A percentile compares a stretch with the other conserved stretches of the same genome.
Conservation (phyloP, 1,284 basidiomycete genomes). For the Rhodotorula glutinis region DNA sequence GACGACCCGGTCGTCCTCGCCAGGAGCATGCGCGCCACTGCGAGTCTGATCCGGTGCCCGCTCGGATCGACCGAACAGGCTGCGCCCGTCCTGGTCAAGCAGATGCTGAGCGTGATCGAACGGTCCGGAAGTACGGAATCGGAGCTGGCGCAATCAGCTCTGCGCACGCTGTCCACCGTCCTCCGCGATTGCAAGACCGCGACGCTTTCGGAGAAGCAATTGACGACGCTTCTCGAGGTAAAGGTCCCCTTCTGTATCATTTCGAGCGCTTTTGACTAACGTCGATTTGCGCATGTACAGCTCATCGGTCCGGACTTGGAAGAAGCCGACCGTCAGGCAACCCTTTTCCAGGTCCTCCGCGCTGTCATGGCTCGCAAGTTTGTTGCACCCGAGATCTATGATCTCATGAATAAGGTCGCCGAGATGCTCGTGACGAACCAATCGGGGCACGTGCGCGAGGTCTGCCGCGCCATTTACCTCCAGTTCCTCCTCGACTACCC, state of each 20-base stretch:
- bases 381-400: constrained; percentile 94
- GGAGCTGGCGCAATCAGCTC: constrained; percentile 80
- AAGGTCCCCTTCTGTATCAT: background rate
- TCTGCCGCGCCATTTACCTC: constrained; percentile 80
- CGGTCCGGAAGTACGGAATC: constrained; percentile 83
- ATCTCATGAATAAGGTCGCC: constrained; percentile 92
- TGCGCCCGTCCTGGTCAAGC: constrained; percentile 77
- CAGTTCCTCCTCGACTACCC: constrained; percentile 98
- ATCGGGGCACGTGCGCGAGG: constrained; percentile 83
- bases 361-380: constrained; percentile 87
- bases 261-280: background rate
- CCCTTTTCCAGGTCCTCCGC: constrained; percentile 86
- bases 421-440: constrained; percentile 94
- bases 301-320: constrained; percentile 89
- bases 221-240: constrained; percentile 63
- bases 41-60: constrained; percentile 80
- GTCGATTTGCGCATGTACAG: constrained; percentile 55
- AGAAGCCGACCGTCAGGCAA: constrained; percentile 79
- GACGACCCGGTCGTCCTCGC: constrained; percentile 73
- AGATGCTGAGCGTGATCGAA: constrained; percentile 81
- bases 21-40: constrained; percentile 74
- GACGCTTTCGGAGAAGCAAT: constrained; percentile 82
- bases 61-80: constrained; percentile 72
- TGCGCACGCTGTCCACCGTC: constrained; percentile 80
- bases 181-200: constrained; percentile 78